Base-by-base conservation (phyloP, 306 rosid genomes). In the Rubus idaeus region DNA sequence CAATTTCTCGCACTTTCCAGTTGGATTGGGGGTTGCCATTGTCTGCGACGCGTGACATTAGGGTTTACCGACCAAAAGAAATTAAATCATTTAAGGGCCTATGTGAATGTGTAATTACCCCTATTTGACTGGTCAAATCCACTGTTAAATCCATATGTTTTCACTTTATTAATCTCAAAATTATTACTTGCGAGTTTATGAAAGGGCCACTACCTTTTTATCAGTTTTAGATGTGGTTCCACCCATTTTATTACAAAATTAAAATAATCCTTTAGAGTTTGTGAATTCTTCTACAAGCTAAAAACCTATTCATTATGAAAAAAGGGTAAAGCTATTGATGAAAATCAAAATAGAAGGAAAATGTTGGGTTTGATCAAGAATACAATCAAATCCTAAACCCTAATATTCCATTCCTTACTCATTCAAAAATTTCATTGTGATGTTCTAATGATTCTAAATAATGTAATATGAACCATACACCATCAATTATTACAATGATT, bases 1-100 rank as follows among this genome's bases (percentile, higher is more conserved):
- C 90, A 79, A 80, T 61, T 77, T 80, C 67, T 81, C 84, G 74
- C 60, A 75, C n/a, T 4, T 45, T 17, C 81, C 73, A 21, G 63
- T 41, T 8, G 52, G 40, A 30, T 30, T 30, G 35, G 3, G 72
- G 4, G 69, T 21, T n/a, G 21, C 6, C 42, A 71, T 70, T 16
- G 42, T 23, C 26, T 77, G 81, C 75, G 37, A 44, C 78, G 85
- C 81, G 1, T 30, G 35, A 30, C 2, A 1, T 20, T 57, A 21
- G 16, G 17, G 39, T 10, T 58, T 4, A 47, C 52, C 52, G 52
- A 47, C 52, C 52, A 47, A 47, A 30, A 30, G 35, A 30, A 30
- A 30, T 1, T 0, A 30, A 30, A 30, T 30, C 35, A 30, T 30
- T 30, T 30, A 30, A 30, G 35, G 35, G 35, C 35, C 35, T 30